Conservation (phyloP, 2,329 filamentous ascomycete species). For the Coniochaeta sp. region DNA sequence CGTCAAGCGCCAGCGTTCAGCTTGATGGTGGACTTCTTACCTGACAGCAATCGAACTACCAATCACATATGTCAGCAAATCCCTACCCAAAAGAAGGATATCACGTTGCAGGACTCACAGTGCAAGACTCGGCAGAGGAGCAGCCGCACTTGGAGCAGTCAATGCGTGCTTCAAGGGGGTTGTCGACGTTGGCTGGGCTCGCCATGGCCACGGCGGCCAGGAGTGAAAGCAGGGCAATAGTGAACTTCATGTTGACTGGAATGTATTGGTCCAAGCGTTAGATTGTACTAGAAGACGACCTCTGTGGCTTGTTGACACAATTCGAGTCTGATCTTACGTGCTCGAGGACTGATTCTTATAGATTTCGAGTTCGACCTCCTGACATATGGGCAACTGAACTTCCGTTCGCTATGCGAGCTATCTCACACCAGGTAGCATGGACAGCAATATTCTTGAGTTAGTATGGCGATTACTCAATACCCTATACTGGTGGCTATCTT, state of each 20-base stretch:
- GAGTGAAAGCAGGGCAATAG: not conserved
- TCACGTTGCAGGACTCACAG: not conserved
- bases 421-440: not conserved
- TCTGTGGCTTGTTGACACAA: not conserved
- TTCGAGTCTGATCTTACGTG: not conserved
- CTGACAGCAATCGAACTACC: not conserved
- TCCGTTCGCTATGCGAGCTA: too few species aligned
- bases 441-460: not conserved
- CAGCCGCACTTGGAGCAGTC: not conserved
- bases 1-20: not conserved
- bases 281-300: not conserved
- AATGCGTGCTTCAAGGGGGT: not conserved
- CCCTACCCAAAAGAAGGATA: too few species aligned
- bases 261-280: too few species aligned
- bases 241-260: not conserved
- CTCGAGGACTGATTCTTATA: not conserved
- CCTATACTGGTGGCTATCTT: not conserved
- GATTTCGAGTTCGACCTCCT: not conserved
- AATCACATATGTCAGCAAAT: not conserved
- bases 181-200: not conserved
- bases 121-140: not conserved
- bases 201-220: not conserved
- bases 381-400: too few species aligned
- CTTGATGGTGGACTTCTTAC: not conserved
- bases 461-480: not conserved